Base-by-base conservation (phyloP, 306 rosid species). In the Medicago arabica region DNA sequence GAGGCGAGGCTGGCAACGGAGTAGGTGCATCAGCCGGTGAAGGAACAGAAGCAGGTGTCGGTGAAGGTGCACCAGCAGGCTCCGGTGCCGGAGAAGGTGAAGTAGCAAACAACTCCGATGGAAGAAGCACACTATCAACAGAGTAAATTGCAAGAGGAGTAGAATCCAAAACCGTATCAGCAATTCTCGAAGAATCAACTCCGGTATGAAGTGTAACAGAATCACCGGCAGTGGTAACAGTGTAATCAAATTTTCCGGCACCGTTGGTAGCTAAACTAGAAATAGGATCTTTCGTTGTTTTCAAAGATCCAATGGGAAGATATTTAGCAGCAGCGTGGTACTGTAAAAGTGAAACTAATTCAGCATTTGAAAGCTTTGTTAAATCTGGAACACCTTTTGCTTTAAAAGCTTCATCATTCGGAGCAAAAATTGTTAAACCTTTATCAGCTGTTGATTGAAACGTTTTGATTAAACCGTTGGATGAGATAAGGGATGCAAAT, bases 351-450 rank as follows among this genome's bases (percentile, higher is more conserved):
- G 97, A 86, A 34, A 95, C 93, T 0, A 71, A 43, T 39, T 95
- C 97, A 15, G 93, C 97, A 16, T 85, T 92, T n/a, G 93, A 85
- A 70, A 95, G 97, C 75, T 92, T 95, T 73, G 15, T 76, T 79
- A 95, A 85, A 90, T 95, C 92, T 10, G 99, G 99, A 0, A 88
- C 89, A 6, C 91, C 93, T 0, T 31, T 36, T 0, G 96, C 93
- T 78, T 95, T 95, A 11, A 95, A 95, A 1, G 97, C 99, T 75
- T 92, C 99, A 66, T 95, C 99, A 8, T 69, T 59, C 17, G 97
- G 99, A 0, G 97, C 99, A 34, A 95, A 95, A 10, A 95, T 60
- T 9, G 99, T 95, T 78, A 95, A 74, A 2, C 97, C 97, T 8
- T 92, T 92, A 1, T 81, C 93, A 4, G 73, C 77, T 3, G 93